A percentile compares a stretch with the other conserved stretches of the same genome.
Evolutionary conservation across 2,329 filamentous ascomycete genomes (phyloP).

Genomic region (Xylaria polymorpha): DNA sequence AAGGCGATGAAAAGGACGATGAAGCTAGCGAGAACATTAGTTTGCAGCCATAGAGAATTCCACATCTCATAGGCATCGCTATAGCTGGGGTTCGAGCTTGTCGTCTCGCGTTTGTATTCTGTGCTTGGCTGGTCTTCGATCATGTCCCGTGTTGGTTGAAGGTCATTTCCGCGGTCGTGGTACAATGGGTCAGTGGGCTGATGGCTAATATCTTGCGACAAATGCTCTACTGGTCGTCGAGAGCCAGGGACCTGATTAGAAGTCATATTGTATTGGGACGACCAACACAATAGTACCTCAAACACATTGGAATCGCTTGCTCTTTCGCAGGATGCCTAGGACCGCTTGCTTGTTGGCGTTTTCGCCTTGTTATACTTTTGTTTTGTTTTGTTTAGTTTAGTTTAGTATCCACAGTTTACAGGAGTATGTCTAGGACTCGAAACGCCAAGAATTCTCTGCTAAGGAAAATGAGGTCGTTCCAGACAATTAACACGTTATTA

Average conservation of each 20-base stretch:
- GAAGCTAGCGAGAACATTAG: slow-evolving; percentile 29
- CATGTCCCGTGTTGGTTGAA: background rate
- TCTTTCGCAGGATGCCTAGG: background rate
- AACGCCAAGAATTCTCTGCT: background rate
- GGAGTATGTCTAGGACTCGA: background rate
- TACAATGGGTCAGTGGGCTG: background rate
- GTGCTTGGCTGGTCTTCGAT: slow-evolving; percentile 11
- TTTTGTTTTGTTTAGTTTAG: background rate
- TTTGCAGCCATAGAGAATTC: slow-evolving; percentile 34
- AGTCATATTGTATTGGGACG: slow-evolving; percentile 6
- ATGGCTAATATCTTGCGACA: slow-evolving; percentile 6
- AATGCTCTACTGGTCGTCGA: background rate
- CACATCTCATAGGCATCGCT: slow-evolving; percentile 22
- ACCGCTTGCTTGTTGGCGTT: slow-evolving; percentile 1
- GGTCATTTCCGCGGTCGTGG: background rate
- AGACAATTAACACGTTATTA: background rate
- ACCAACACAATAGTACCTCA: slow-evolving; percentile 1
- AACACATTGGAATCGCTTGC: background rate
- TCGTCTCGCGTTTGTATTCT: slow-evolving; percentile 20
- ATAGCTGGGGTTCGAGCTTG: background rate
- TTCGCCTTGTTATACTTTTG: slow-evolving; percentile 12
- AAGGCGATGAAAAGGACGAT: slow-evolving; percentile 27
- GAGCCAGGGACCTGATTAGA: background rate
- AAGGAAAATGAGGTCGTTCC: slow-evolving; percentile 2
- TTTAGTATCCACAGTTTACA: background rate